phyloP scores from a whole-genome alignment of 257 asterid species.

The Solanum boliviense region DNA sequence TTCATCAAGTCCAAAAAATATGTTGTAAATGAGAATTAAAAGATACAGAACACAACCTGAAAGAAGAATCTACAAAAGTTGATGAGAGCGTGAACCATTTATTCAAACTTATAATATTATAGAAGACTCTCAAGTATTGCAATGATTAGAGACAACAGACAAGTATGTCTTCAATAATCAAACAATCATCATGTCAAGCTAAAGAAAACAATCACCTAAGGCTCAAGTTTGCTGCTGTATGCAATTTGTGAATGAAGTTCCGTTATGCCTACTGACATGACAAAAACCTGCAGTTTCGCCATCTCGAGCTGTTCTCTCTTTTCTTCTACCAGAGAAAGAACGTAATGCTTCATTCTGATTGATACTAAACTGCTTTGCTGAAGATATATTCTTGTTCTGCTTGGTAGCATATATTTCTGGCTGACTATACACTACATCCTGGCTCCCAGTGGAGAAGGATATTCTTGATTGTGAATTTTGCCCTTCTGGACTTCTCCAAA shows the following conservation, averaged over 20 bases:
- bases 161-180: background rate
- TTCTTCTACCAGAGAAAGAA: background rate
- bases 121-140: background rate
- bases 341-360: background rate
- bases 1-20: background rate
- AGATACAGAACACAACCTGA: background rate
- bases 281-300: background rate
- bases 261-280: background rate
- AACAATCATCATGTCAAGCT: background rate
- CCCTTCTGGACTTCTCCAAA: constrained; percentile 56
- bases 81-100: background rate
- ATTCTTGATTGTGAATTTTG: constrained; percentile 18
- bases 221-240: constrained; percentile 9
- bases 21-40: background rate
- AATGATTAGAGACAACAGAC: background rate
- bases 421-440: background rate
- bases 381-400: background rate
- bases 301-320: constrained; percentile 7
- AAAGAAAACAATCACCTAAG: background rate
- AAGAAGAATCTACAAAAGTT: background rate
- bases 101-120: background rate
- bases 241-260: constrained; percentile 4
- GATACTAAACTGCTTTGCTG: background rate
- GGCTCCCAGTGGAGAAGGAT: constrained; percentile 14
- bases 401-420: background rate